Conservation (phyloP, 2,329 filamentous ascomycete genomes). For the Dothistroma pini region DNA sequence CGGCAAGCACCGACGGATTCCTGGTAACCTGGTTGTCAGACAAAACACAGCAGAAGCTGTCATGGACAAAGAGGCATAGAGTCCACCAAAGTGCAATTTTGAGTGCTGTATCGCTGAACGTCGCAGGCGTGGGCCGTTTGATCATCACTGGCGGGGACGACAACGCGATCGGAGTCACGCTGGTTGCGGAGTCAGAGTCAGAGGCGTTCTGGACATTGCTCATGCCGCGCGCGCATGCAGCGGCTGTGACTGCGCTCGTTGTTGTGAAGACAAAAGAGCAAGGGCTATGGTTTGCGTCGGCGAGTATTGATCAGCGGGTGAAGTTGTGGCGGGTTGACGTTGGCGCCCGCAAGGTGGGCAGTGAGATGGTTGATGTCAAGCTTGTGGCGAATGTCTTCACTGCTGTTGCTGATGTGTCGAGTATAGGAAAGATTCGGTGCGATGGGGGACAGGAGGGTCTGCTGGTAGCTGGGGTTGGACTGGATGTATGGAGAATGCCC, state of each 20-base stretch:
- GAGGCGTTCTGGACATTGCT: constrained; percentile 34
- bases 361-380: constrained; percentile 34
- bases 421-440: constrained; percentile 41
- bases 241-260: constrained; percentile 61
- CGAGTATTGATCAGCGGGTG: constrained; percentile 48
- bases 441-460: constrained; percentile 27
- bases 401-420: constrained; percentile 54
- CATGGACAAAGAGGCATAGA: constrained; percentile 40
- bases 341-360: constrained; percentile 16
- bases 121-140: constrained; percentile 34
- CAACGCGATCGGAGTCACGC: constrained; percentile 66
- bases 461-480: constrained; percentile 49
- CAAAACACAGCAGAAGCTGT: constrained; percentile 13
- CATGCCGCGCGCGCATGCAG: constrained; percentile 63
- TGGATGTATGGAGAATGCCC: constrained; percentile 41
- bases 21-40: constrained; percentile 56
- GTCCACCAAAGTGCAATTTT: constrained; percentile 85
- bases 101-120: constrained; percentile 35
- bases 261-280: constrained; percentile 28
- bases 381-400: constrained; percentile 39
- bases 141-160: constrained; percentile 84
- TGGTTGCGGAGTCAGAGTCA: constrained; percentile 20
- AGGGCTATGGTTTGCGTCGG: constrained; percentile 24
- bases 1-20: constrained; percentile 78
- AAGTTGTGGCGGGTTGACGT: constrained; percentile 44